phyloP scores from a whole-genome alignment of 225 moss, liverwort and hornwort species.

The Anthoceros angustus region DNA sequence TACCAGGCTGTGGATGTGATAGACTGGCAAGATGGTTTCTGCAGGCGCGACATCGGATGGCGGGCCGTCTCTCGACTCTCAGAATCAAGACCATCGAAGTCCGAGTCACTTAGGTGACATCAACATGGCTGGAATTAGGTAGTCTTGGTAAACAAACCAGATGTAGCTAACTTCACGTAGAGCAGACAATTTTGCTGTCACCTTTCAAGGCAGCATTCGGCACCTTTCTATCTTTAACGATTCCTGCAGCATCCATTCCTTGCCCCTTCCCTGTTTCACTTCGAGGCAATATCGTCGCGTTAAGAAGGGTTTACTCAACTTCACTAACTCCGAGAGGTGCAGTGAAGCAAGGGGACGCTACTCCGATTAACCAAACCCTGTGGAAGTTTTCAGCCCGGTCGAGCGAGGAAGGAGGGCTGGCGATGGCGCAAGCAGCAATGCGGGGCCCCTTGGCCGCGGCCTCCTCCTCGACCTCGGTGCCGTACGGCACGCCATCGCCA shows the following conservation, averaged over 20 bases:
- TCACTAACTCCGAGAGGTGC: not conserved
- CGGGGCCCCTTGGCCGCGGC: not conserved
- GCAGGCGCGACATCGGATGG: constrained; percentile 79
- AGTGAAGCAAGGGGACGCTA: not conserved
- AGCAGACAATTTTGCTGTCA: too few species aligned
- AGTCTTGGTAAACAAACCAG: too few species aligned
- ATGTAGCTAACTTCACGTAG: too few species aligned
- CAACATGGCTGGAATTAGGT: too few species aligned
- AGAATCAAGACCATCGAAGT: not conserved
- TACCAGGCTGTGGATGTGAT: constrained; percentile 54
- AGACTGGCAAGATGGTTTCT: constrained; percentile 63
- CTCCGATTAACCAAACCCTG: not conserved
- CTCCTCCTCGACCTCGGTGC: not conserved
- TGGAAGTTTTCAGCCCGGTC: not conserved
- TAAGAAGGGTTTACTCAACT: too few species aligned
- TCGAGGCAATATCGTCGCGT: too few species aligned
- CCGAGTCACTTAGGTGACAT: too few species aligned
- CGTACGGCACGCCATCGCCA: not conserved
- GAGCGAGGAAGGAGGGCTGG: not conserved
- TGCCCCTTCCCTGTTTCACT: too few species aligned
- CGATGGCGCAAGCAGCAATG: not conserved
- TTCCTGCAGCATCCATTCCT: too few species aligned
- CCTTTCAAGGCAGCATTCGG: too few species aligned
- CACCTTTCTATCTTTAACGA: too few species aligned
- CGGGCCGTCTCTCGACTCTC: constrained; percentile 40